Evolutionary conservation across 768 basidiomycete genomes (phyloP).

Genomic region (Arthromyces matolae): DNA sequence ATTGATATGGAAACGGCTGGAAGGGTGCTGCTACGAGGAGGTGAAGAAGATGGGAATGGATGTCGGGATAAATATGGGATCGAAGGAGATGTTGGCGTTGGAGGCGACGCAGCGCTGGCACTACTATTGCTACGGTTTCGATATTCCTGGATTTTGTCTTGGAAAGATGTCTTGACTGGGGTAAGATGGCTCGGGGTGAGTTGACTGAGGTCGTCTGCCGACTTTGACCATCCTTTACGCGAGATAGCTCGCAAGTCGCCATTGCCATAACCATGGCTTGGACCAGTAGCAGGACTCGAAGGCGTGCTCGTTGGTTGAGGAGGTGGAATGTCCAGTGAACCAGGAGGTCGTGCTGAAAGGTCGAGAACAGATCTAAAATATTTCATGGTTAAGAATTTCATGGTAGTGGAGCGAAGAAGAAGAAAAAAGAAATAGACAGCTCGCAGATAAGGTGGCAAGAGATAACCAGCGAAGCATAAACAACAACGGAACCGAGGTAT

Average conservation of each 20-base stretch:
- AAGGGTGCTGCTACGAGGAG: constrained; percentile 33
- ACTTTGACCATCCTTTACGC: constrained; percentile 73
- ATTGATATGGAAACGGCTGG: constrained; percentile 45
- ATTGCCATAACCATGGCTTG: constrained; percentile 26
- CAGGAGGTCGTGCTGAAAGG: constrained; percentile 44
- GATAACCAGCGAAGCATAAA: too few species aligned
- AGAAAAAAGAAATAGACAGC: not conserved
- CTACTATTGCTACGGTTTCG: constrained; percentile 56
- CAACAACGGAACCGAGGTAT: not conserved
- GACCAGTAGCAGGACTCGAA: constrained; percentile 31
- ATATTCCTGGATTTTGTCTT: constrained; percentile 65
- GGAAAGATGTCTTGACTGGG: constrained; percentile 47
- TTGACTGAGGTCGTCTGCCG: constrained; percentile 73
- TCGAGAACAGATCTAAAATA: constrained; percentile 60
- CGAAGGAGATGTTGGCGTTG: constrained; percentile 32
- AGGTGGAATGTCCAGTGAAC: constrained; percentile 41
- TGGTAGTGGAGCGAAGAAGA: not conserved
- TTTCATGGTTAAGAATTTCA: not conserved
- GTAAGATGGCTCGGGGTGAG: constrained; percentile 34
- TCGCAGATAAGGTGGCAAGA: too few species aligned
- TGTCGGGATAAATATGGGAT: constrained; percentile 40
- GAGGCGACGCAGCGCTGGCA: constrained; percentile 39
- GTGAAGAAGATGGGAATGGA: constrained; percentile 29
- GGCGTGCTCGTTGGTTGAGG: constrained; percentile 35
- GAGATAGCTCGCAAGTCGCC: constrained; percentile 72